A percentile compares a stretch with the other conserved stretches of the same genome.
Evolutionary conservation across 768 basidiomycete genomes (phyloP).

Genomic region (Russula lepida): DNA sequence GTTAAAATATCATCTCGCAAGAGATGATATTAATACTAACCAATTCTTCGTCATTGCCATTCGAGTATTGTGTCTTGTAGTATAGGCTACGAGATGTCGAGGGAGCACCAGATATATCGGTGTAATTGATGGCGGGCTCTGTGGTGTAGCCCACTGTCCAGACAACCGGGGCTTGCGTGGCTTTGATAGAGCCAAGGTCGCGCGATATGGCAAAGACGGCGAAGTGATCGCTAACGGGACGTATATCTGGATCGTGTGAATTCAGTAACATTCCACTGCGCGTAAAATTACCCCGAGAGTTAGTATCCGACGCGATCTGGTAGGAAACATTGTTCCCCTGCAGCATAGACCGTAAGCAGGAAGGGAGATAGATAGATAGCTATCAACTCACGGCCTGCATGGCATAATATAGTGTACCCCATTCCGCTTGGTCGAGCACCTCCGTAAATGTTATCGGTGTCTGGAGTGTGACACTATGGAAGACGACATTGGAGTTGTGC

Average conservation of each 20-base stretch:
- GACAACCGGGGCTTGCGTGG: constrained; percentile 20
- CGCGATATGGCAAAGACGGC: constrained; percentile 24
- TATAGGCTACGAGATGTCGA: constrained; percentile 39
- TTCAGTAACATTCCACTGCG: constrained; percentile 17
- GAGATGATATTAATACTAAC: not conserved
- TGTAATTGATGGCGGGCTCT: constrained; percentile 24
- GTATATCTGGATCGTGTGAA: constrained; percentile 8
- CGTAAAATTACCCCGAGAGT: constrained; percentile 20
- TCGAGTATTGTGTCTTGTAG: constrained; percentile 32
- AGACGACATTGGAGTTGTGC: constrained; percentile 1
- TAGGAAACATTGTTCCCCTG: constrained; percentile 15
- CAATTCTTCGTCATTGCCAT: constrained; percentile 22
- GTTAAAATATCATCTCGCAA: not conserved
- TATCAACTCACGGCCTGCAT: constrained; percentile 8
- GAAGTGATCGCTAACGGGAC: constrained; percentile 16
- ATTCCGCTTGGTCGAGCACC: constrained; percentile 18
- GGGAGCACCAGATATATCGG: constrained; percentile 31
- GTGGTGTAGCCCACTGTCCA: constrained; percentile 27
- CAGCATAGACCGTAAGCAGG: not conserved
- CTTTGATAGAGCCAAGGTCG: constrained; percentile 24
- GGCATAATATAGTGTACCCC: constrained; percentile 20
- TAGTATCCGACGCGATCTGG: constrained; percentile 7
- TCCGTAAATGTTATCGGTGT: constrained; percentile 11
- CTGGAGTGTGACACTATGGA: constrained; percentile 12
- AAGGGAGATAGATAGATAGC: not conserved